Conservation (phyloP, 495 filamentous ascomycete species). For the Viridothelium virens region DNA sequence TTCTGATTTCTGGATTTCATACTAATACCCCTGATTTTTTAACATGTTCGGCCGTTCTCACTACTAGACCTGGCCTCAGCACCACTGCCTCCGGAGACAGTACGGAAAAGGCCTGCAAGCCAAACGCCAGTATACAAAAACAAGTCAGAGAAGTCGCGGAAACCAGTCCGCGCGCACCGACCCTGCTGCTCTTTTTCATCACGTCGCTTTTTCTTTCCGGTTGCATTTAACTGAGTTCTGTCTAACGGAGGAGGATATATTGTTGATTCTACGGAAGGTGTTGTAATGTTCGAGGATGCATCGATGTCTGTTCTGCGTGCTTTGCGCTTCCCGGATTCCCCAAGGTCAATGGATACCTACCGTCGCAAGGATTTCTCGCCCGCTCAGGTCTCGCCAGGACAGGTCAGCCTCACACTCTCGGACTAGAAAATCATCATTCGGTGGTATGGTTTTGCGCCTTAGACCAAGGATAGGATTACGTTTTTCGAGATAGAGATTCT, state of each 20-base stretch:
- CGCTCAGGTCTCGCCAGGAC: neutral
- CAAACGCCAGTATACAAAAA: conserved; percentile 1
- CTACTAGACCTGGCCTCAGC: neutral
- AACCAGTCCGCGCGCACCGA: conserved; percentile 7
- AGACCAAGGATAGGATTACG: neutral
- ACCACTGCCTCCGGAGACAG: conserved; percentile 10
- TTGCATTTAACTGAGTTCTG: neutral
- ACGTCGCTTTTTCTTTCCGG: neutral
- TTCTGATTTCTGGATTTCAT: neutral
- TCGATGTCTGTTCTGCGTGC: neutral
- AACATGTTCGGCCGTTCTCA: neutral
- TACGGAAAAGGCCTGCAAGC: conserved; percentile 6
- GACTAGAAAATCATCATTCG: conserved; percentile 3
- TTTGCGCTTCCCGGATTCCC: neutral
- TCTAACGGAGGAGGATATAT: neutral
- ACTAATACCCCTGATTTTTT: neutral
- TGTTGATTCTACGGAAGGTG: neutral
- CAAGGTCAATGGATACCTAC: neutral
- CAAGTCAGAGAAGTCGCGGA: conserved; percentile 10
- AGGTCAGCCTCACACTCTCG: conserved; percentile 3
- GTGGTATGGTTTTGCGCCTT: neutral
- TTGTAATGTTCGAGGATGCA: neutral
- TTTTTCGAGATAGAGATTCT: conserved; percentile 5
- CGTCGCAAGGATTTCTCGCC: neutral
- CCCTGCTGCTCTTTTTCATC: neutral